A percentile compares a stretch with the other conserved stretches of the same genome.
Evolutionary conservation across 2,329 filamentous ascomycete species (phyloP).

Genomic region (Arthrobotrys sphaeroides): DNA sequence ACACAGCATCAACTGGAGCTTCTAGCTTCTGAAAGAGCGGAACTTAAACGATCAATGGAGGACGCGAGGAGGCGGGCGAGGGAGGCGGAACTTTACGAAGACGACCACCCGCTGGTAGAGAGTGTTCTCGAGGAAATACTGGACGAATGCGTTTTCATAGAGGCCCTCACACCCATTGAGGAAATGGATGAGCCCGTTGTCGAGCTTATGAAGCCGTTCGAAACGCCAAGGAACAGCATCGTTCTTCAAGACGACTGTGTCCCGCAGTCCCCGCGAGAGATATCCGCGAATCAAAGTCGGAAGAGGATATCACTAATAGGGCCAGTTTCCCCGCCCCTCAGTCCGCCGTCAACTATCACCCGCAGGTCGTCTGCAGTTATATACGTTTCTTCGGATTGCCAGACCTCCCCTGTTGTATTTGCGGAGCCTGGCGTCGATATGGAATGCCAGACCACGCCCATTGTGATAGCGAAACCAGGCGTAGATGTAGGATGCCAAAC

Average conservation of each 20-base stretch:
- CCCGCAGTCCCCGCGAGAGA: conserved; percentile 67
- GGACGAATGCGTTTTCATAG: conserved; percentile 28
- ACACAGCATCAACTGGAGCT: conserved; percentile 51
- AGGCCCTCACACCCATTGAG: conserved; percentile 36
- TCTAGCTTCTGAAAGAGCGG: conserved; percentile 44
- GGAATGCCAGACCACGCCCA: conserved; percentile 36
- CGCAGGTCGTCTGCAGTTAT: conserved; percentile 48
- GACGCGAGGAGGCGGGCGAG: background rate
- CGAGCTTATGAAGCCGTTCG: conserved; percentile 60
- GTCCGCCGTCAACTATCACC: conserved; percentile 46
- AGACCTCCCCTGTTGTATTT: conserved; percentile 30
- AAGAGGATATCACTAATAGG: conserved; percentile 71
- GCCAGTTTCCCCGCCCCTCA: conserved; percentile 39
- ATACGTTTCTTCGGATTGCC: conserved; percentile 45
- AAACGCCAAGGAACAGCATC: conserved; percentile 55
- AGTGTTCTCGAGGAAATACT: conserved; percentile 29
- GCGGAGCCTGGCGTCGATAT: conserved; percentile 38
- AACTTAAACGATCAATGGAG: conserved; percentile 49
- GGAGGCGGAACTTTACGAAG: conserved; percentile 29
- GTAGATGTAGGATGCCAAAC: conserved; percentile 43
- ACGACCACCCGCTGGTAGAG: conserved; percentile 24
- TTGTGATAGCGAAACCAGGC: conserved; percentile 25
- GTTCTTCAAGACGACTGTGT: conserved; percentile 62
- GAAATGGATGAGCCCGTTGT: conserved; percentile 55
- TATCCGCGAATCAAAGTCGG: conserved; percentile 77